phyloP scores from a whole-genome alignment of 495 filamentous ascomycete genomes.

The Clohesyomyces aquaticus region DNA sequence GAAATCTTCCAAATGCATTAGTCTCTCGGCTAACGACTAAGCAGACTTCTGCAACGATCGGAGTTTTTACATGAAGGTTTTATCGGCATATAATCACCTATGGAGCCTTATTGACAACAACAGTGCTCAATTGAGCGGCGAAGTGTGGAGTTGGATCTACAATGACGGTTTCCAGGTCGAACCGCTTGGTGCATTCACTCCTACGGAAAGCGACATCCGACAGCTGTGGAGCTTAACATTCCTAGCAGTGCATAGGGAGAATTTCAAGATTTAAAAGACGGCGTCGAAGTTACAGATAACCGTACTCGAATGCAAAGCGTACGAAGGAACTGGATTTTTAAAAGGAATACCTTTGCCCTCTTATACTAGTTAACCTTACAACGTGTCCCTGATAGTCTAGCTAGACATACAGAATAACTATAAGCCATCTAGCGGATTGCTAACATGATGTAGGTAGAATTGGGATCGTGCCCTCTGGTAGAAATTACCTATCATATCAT shows the following conservation, averaged over 20 bases:
- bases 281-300: neutral
- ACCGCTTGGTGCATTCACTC: constrained; percentile 56
- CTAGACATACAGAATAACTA: no score
- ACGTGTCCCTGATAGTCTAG: no score
- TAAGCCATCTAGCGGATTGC: no score
- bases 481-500: no score
- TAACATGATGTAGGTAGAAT: no score
- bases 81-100: constrained; percentile 61
- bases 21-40: no score
- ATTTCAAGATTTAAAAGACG: neutral
- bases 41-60: constrained; percentile 56
- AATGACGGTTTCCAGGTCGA: constrained; percentile 54
- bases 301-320: neutral
- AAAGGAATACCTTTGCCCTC: no score
- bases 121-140: constrained; percentile 54
- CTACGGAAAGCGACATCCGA: constrained; percentile 52
- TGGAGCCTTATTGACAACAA: constrained; percentile 66
- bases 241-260: constrained; percentile 54
- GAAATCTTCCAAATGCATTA: neutral
- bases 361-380: no score
- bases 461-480: no score
- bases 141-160: constrained; percentile 69
- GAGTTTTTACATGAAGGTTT: constrained; percentile 54
- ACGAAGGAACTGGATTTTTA: no score
- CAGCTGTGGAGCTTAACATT: constrained; percentile 64